Conservation (phyloP, 2,329 filamentous ascomycete genomes). For the Cyphellophora attinorum region DNA sequence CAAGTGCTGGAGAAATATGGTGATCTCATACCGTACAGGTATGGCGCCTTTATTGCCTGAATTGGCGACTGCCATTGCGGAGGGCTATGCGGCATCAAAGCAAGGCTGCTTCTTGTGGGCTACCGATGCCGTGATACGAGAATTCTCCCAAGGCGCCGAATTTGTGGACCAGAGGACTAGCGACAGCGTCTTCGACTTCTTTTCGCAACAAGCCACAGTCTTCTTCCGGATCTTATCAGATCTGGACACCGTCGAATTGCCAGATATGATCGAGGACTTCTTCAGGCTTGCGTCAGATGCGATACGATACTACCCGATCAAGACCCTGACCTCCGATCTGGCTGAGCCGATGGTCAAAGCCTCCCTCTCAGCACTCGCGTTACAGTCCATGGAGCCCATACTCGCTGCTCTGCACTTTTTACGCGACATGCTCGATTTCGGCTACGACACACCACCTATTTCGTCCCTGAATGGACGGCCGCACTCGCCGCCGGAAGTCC, state of each 20-base stretch:
- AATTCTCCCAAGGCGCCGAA: slow-evolving; percentile 86
- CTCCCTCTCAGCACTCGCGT: slow-evolving; percentile 70
- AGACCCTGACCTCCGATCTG: slow-evolving; percentile 68
- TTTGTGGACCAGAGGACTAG: slow-evolving; percentile 73
- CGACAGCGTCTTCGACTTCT: slow-evolving; percentile 85
- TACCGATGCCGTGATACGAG: slow-evolving; percentile 84
- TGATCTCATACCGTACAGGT: slow-evolving; percentile 85
- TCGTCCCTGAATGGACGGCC: slow-evolving; percentile 52
- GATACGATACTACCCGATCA: slow-evolving; percentile 81
- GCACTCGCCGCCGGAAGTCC: slow-evolving; percentile 60
- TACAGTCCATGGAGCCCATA: slow-evolving; percentile 86
- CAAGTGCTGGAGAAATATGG: slow-evolving; percentile 92
- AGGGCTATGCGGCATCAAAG: slow-evolving; percentile 72
- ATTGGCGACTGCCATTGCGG: slow-evolving; percentile 79
- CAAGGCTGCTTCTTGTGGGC: slow-evolving; percentile 99
- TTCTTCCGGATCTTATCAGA: slow-evolving; percentile 87
- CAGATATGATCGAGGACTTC: slow-evolving; percentile 88
- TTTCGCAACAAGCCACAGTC: slow-evolving; percentile 81
- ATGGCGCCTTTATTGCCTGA: slow-evolving; percentile 76
- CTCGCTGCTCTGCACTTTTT: slow-evolving; percentile 88
- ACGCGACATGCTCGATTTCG: slow-evolving; percentile 83
- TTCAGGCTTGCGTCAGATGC: slow-evolving; percentile 89
- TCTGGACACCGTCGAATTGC: slow-evolving; percentile 65
- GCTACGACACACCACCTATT: slow-evolving; percentile 56
- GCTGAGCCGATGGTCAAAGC: slow-evolving; percentile 79